A percentile compares a stretch with the other conserved stretches of the same genome.
These are phyloP conservation scores for Hypomontagnella submonticulosa DNA, from an alignment of 495 filamentous ascomycete genomes.

Conservation along the genomic window DNA sequence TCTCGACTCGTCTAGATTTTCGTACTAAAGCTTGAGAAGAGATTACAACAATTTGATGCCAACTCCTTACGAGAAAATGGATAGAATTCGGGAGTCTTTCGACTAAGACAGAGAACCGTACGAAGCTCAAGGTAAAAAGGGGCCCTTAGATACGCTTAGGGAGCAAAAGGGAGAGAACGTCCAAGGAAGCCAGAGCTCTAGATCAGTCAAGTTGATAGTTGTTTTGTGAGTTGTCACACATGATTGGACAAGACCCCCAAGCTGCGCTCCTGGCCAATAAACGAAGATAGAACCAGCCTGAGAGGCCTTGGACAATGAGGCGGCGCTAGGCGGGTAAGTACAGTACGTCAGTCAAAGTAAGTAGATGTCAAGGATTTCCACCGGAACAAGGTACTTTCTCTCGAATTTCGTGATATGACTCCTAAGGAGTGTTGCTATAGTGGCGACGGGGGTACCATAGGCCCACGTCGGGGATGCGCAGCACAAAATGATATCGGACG, in stretches of 20 bases:
- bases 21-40: slow-evolving; percentile 9
- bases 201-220: slow-evolving; percentile 50
- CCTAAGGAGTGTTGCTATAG: slow-evolving; percentile 49
- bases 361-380: slow-evolving; percentile 51
- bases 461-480: slow-evolving; percentile 55
- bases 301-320: slow-evolving; percentile 48
- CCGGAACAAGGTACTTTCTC: slow-evolving; percentile 49
- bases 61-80: slow-evolving; percentile 32
- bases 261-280: slow-evolving; percentile 53
- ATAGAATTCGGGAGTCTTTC: slow-evolving; percentile 24
- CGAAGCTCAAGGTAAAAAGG: slow-evolving; percentile 20
- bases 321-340: slow-evolving; percentile 54
- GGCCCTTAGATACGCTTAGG: slow-evolving; percentile 26
- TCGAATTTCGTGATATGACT: slow-evolving; percentile 54
- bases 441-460: slow-evolving; percentile 51
- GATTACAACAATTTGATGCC: slow-evolving; percentile 23
- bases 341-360: slow-evolving; percentile 54
- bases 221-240: slow-evolving; percentile 50
- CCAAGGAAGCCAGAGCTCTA: slow-evolving; percentile 44
- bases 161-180: slow-evolving; percentile 35
- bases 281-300: slow-evolving; percentile 46
- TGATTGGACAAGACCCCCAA: slow-evolving; percentile 54
- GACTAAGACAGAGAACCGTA: slow-evolving; percentile 26
- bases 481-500: slow-evolving; percentile 46
- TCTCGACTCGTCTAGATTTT: slow-evolving; percentile 13